phyloP scores from a whole-genome alignment of 495 filamentous ascomycete genomes.

The Penicillium argentinense region DNA sequence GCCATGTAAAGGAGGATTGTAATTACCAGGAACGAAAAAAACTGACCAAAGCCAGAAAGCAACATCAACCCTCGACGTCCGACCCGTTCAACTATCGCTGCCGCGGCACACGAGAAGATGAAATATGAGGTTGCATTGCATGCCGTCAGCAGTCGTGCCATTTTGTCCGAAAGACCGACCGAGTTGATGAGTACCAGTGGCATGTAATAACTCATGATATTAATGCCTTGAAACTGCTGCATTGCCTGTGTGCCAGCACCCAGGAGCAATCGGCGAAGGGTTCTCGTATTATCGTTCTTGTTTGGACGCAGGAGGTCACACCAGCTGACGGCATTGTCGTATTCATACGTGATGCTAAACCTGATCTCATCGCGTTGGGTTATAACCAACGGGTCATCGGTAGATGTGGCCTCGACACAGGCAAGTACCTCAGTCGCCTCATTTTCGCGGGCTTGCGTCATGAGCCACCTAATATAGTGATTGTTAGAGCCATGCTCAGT shows the following conservation, averaged over 20 bases:
- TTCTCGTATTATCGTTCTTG: neutral
- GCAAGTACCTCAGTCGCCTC: constrained; percentile 4
- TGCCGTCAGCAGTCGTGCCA: neutral
- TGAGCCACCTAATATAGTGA: constrained; percentile 1
- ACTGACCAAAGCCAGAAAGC: constrained; percentile 41
- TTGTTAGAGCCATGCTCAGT: neutral
- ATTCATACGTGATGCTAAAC: neutral
- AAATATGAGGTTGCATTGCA: constrained; percentile 1
- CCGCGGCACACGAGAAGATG: neutral
- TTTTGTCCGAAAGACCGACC: neutral
- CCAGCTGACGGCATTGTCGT: neutral
- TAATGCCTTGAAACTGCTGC: neutral
- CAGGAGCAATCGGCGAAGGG: neutral
- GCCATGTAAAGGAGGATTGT: constrained; percentile 39
- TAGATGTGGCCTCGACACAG: constrained; percentile 1
- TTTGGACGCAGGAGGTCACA: neutral
- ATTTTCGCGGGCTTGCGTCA: neutral
- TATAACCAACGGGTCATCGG: neutral
- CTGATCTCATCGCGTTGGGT: constrained; percentile 1
- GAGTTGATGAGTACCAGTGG: neutral
- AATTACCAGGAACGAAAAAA: constrained; percentile 47
- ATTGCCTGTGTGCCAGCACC: neutral
- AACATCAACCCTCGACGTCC: constrained; percentile 35
- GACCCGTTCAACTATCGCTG: constrained; percentile 28
- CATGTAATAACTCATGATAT: neutral